Base-by-base conservation (phyloP, 1,284 basidiomycete genomes). In the Papiliotrema flavescens region DNA sequence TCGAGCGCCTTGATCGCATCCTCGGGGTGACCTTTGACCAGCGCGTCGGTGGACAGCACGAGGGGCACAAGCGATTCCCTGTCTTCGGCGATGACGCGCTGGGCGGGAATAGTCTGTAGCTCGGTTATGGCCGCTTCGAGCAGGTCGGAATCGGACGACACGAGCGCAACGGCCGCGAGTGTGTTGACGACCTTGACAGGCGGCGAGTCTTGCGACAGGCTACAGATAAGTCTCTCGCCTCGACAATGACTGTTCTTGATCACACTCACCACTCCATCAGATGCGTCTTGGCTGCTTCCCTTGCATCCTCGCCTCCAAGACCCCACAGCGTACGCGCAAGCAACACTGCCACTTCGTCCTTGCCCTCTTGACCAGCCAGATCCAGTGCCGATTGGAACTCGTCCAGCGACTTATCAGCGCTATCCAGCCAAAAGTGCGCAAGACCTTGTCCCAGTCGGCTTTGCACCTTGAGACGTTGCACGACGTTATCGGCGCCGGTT, bases 51-150 rank as follows among this genome's bases (percentile, higher is more conserved):
- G 42, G 65, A 63, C 14, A 72, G 51, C 8, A 75, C 65, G 7
- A 69, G 47, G 44, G 70, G 66, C 20, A 64, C 62, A 8, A 59
- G 60, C 19, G 64, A 66, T 9, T 49, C 23, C 4, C 68, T 61
- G 50, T 74, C 71, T 49, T 69, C 57, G 2, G 32, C 36, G n/a
- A 58, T 47, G 14, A 64, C 49, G 11, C 58, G 52, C 3, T 53
- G 32, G 8, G 63, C 14, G 0, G 67, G 55, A 2, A 65, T 58
- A 2, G 62, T 40, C 13, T 86, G 77, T 19, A 95, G 83, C 69
- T 96, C 93, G 0, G 88, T 85, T 9, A 94, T 78, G 0, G 91
- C 88, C 0, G 93, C 93, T 67, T 95, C 90, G 15, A 94, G 81
- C 19, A 96, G 81, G 49, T 82, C 84, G 23, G 86, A 84, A 67